phyloP scores from a whole-genome alignment of 2,329 filamentous ascomycete species.

The Paracamarosporium sp. region DNA sequence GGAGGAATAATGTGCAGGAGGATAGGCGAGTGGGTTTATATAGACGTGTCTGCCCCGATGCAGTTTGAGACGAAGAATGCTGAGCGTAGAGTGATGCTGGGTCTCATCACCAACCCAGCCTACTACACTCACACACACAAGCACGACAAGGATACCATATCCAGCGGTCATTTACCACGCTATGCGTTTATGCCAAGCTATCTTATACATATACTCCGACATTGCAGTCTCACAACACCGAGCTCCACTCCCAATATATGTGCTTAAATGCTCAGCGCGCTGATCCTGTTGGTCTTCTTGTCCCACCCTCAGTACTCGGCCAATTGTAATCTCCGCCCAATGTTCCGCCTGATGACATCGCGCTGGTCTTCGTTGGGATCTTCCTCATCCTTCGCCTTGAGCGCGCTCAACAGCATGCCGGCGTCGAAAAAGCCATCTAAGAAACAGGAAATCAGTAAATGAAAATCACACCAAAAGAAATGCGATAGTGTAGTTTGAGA shows the following conservation, averaged over 20 bases:
- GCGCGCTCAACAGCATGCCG: slow-evolving; percentile 88
- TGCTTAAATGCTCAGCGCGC: background rate
- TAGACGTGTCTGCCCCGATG: background rate
- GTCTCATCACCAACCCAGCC: background rate
- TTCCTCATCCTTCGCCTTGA: slow-evolving; percentile 71
- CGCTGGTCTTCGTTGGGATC: slow-evolving; percentile 63
- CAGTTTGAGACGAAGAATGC: background rate
- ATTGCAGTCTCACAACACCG: background rate
- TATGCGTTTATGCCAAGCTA: background rate
- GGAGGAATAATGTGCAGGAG: background rate
- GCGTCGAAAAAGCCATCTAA: slow-evolving; percentile 97
- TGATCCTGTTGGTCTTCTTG: too few species aligned
- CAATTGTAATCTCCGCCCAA: slow-evolving; percentile 76
- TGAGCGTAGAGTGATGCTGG: background rate
- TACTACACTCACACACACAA: background rate
- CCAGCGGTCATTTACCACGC: too few species aligned
- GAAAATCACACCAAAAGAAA: slow-evolving; percentile 13
- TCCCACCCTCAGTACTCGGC: slow-evolving; percentile 65
- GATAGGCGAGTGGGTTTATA: background rate
- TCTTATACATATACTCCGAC: background rate
- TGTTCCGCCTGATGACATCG: slow-evolving; percentile 69
- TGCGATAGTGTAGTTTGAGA: background rate
- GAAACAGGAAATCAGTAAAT: slow-evolving; percentile 40
- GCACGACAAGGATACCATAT: background rate
- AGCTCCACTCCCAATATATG: background rate